phyloP scores from a whole-genome alignment of 176 grass and related monocot species.

The Hordeum vulgare region DNA sequence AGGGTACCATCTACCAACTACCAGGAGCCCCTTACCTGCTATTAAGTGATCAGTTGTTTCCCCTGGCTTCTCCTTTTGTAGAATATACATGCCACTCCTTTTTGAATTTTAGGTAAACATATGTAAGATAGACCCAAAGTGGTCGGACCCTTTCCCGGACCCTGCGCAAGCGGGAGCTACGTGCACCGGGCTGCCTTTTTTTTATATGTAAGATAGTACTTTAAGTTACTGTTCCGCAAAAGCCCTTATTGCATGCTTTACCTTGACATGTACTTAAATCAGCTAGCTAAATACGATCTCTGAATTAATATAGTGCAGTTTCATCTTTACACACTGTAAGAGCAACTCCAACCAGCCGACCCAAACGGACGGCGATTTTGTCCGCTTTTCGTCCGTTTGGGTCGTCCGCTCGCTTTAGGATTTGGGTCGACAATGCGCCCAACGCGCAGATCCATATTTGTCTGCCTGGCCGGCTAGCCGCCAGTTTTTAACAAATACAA shows the following conservation, averaged over 20 bases:
- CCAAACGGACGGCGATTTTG: no score
- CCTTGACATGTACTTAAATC: neutral
- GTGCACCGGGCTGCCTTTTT: no score
- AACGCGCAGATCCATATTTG: no score
- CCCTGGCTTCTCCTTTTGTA: conserved; percentile 24
- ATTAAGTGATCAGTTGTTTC: conserved; percentile 12
- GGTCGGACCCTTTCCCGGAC: no score
- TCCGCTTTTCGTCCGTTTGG: no score
- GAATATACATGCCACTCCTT: neutral
- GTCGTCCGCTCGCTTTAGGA: no score
- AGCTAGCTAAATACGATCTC: neutral
- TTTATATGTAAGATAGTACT: neutral
- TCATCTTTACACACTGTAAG: neutral
- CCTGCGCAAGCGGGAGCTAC: no score
- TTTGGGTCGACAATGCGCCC: no score
- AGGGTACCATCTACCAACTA: neutral
- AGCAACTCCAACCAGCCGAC: no score
- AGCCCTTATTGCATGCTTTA: neutral
- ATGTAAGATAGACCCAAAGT: neutral
- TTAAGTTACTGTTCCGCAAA: neutral
- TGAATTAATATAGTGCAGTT: neutral
- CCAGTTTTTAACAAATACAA: no score
- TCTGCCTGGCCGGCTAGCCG: no score
- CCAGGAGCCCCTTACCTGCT: neutral
- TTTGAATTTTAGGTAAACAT: conserved; percentile 1